Percentiles rank a stretch among this genome's conserved stretches.
phyloP scores from a whole-genome alignment of 306 rosid genomes.

The Medicago arabica region DNA sequence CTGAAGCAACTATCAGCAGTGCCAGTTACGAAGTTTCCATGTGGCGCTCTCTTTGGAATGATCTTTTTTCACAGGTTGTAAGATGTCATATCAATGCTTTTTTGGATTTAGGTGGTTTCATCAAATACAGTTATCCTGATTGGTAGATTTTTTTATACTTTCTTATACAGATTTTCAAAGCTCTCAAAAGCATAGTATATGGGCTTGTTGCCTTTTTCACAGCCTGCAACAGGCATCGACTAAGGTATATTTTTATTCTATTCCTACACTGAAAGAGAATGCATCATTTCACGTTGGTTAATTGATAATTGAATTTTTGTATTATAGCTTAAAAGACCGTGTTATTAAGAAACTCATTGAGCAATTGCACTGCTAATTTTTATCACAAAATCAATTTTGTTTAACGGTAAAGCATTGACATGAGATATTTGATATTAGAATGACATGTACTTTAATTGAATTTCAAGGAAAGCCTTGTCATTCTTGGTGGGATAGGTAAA shows the following conservation, averaged over 20 bases:
- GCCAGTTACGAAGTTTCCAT: slow-evolving; percentile 67
- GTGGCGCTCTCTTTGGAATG: slow-evolving; percentile 94
- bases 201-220: slow-evolving; percentile 87
- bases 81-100: slow-evolving; percentile 22
- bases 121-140: slow-evolving; percentile 41
- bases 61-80: slow-evolving; percentile 88
- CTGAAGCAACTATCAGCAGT: slow-evolving; percentile 64
- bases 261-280: slow-evolving; percentile 34
- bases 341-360: neutral
- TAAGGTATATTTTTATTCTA: slow-evolving; percentile 62
- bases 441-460: slow-evolving; percentile 7
- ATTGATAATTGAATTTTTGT: slow-evolving; percentile 26
- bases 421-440: neutral
- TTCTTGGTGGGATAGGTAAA: neutral
- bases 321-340: slow-evolving; percentile 5
- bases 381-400: slow-evolving; percentile 27
- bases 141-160: slow-evolving; percentile 12
- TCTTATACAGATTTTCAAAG: slow-evolving; percentile 79
- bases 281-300: slow-evolving; percentile 20
- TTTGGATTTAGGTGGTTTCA: slow-evolving; percentile 24
- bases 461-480: slow-evolving; percentile 17
- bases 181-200: slow-evolving; percentile 80
- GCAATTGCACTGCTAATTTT: neutral
- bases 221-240: slow-evolving; percentile 97
- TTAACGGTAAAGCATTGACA: neutral